These are phyloP conservation scores for Sedum album DNA, from an alignment of 164 flowering plant genomes.

Conservation along the genomic window DNA sequence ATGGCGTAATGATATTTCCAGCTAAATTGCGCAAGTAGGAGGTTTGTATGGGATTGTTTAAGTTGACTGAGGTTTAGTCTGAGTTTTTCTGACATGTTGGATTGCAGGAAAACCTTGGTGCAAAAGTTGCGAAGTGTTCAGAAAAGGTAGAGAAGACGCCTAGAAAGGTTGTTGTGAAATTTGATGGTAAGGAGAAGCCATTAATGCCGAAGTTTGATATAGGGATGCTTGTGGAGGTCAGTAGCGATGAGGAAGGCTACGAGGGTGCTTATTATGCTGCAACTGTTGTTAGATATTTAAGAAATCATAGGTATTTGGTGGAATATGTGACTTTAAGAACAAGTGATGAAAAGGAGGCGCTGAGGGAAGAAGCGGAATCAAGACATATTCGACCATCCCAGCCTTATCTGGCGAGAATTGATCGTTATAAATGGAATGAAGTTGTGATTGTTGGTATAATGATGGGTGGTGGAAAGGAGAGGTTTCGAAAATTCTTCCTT, in stretches of 20 bases:
- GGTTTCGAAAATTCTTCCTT: slow-evolving; percentile 18
- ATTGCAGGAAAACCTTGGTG: slow-evolving; percentile 12
- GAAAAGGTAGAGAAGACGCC: background rate
- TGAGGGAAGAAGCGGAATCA: slow-evolving; percentile 21
- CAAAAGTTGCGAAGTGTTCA: background rate
- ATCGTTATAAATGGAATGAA: slow-evolving; percentile 12
- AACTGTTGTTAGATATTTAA: slow-evolving; percentile 10
- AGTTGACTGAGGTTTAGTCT: background rate
- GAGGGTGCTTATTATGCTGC: slow-evolving; percentile 31
- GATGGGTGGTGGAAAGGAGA: slow-evolving; percentile 46
- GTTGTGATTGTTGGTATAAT: slow-evolving; percentile 33
- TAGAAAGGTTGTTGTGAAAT: slow-evolving; percentile 9
- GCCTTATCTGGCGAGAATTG: slow-evolving; percentile 13
- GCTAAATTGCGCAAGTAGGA: background rate
- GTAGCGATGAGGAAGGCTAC: slow-evolving; percentile 25
- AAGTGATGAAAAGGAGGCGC: slow-evolving; percentile 18
- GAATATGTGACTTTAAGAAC: slow-evolving; percentile 24
- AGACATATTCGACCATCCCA: slow-evolving; percentile 25
- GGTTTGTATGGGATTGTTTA: background rate
- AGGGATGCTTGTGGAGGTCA: slow-evolving; percentile 29
- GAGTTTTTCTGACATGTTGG: background rate
- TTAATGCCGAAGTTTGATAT: slow-evolving; percentile 9
- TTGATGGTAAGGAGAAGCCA: slow-evolving; percentile 15
- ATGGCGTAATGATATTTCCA: too few species aligned
- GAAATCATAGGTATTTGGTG: slow-evolving; percentile 21